Evolutionary conservation across 345 rosid species (phyloP).

Genomic region (Arabidopsis suecica): DNA sequence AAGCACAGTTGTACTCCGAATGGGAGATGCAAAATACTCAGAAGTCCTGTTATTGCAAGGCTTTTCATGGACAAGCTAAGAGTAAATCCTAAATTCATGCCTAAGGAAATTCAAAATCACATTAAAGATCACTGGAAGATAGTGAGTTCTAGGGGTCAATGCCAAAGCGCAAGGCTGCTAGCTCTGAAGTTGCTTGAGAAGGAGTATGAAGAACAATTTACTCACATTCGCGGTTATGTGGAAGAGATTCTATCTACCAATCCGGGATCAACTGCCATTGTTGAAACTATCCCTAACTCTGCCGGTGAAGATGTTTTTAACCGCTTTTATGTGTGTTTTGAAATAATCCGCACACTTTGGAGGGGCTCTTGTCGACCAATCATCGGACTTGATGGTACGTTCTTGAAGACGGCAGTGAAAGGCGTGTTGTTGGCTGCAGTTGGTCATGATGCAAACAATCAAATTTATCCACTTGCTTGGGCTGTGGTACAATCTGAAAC

Average conservation of each 20-base stretch:
- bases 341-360: neutral
- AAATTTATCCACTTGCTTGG: neutral
- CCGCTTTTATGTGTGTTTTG: neutral
- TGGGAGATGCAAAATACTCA: neutral
- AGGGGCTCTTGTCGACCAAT: neutral
- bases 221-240: neutral
- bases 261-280: neutral
- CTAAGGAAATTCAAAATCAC: neutral
- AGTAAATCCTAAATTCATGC: neutral
- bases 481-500: neutral
- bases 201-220: neutral
- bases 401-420: neutral
- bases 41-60: neutral
- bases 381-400: neutral
- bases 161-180: neutral
- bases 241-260: neutral
- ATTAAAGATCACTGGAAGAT: neutral
- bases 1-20: neutral
- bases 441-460: neutral
- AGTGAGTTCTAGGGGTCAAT: neutral
- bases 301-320: neutral
- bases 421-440: neutral
- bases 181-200: neutral
- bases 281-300: neutral
- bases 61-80: neutral